Evolutionary conservation across 2,329 filamentous ascomycete genomes (phyloP).

Genomic region (Sordariomycetes sp.): DNA sequence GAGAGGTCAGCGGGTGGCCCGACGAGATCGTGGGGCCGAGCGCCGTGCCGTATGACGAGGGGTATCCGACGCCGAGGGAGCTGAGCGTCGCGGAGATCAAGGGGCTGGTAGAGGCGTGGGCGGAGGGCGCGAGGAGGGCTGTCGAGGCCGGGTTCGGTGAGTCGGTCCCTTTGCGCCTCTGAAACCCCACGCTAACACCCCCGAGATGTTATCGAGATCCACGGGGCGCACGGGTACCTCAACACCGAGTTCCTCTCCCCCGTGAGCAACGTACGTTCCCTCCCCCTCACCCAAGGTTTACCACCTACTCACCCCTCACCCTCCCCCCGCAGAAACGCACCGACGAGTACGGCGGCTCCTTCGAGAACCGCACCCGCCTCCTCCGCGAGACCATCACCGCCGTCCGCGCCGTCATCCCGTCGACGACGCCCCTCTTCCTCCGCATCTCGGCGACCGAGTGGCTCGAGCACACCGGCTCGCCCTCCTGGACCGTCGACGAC

Average conservation of each 20-base stretch:
- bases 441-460: constrained; percentile 51
- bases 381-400: constrained; percentile 38
- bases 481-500: constrained; percentile 57
- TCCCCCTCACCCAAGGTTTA: not conserved
- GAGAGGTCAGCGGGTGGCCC: constrained; percentile 41
- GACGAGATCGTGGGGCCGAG: constrained; percentile 38
- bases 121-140: constrained; percentile 41
- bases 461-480: constrained; percentile 33
- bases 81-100: constrained; percentile 59
- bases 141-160: constrained; percentile 48
- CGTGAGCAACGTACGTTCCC: constrained; percentile 32
- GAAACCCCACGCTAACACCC: not conserved
- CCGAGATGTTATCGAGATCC: constrained; percentile 59
- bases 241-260: constrained; percentile 51
- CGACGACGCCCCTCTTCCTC: constrained; percentile 40
- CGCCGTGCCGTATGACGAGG: constrained; percentile 43
- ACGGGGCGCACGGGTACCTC: constrained; percentile 54
- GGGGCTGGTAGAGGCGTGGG: constrained; percentile 48
- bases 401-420: constrained; percentile 37
- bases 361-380: constrained; percentile 53
- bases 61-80: constrained; percentile 48
- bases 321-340: constrained; percentile 42
- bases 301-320: not conserved
- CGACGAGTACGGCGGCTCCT: constrained; percentile 51
- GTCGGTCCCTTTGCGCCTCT: not conserved